Percentiles rank a stretch among this genome's conserved stretches.
phyloP scores from a whole-genome alignment of 495 filamentous ascomycete species.

The Bacidia gigantensis region DNA sequence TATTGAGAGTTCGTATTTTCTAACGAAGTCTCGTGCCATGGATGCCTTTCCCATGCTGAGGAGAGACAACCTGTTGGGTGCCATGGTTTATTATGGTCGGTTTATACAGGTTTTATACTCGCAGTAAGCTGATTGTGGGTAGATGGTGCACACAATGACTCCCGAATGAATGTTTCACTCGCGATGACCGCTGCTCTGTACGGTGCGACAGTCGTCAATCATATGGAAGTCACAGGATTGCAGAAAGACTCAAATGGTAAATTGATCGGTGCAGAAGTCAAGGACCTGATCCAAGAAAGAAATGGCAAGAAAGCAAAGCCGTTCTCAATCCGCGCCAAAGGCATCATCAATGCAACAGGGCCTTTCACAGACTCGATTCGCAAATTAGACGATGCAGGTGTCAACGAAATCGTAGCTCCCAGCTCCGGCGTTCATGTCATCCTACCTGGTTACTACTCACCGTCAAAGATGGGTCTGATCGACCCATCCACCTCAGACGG shows the following conservation, averaged over 20 bases:
- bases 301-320: conserved; percentile 30
- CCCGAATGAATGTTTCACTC: conserved; percentile 93
- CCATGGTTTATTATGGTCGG: conserved; percentile 85
- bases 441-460: conserved; percentile 89
- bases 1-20: conserved; percentile 93
- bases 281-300: conserved; percentile 54
- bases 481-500: conserved; percentile 92
- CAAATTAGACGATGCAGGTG: conserved; percentile 67
- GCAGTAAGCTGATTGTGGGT: conserved; percentile 12
- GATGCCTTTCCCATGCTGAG: conserved; percentile 98
- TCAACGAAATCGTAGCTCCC: conserved; percentile 81
- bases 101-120: background rate
- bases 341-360: conserved; percentile 92
- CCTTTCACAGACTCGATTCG: conserved; percentile 90
- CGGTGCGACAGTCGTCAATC: conserved; percentile 83
- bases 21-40: conserved; percentile 85
- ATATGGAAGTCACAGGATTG: conserved; percentile 76
- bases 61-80: conserved; percentile 70
- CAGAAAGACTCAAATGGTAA: conserved; percentile 67
- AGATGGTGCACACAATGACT: conserved; percentile 97
- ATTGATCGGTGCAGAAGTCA: conserved; percentile 65
- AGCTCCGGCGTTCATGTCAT: conserved; percentile 91
- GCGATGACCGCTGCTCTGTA: conserved; percentile 94
- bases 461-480: conserved; percentile 90
- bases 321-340: conserved; percentile 72